Percentiles rank a stretch among this genome's conserved stretches.
phyloP scores from a whole-genome alignment of 75 land plant genomes.

The Larix kaempferi region DNA sequence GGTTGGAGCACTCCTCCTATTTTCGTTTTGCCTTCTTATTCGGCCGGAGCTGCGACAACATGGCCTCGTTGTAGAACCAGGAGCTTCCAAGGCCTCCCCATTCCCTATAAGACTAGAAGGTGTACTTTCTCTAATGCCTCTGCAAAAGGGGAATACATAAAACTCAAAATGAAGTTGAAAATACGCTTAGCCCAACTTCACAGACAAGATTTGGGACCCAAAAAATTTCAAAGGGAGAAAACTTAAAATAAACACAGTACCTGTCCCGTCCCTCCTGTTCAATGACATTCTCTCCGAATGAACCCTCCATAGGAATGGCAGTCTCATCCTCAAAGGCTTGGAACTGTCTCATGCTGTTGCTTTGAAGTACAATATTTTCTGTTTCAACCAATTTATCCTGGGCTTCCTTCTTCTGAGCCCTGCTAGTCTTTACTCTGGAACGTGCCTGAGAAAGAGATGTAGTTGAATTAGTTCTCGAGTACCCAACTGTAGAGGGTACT shows the following conservation, averaged over 20 bases:
- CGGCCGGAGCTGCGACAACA: neutral
- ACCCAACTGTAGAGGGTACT: neutral
- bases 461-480: neutral
- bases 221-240: no score
- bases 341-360: neutral
- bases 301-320: constrained; percentile 23
- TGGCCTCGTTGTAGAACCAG: constrained; percentile 41
- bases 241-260: constrained; percentile 5
- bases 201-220: no score
- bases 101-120: constrained; percentile 45
- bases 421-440: neutral
- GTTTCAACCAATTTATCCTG: neutral
- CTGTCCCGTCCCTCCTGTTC: constrained; percentile 36
- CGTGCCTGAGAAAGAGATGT: constrained; percentile 9
- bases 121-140: constrained; percentile 50
- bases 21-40: constrained; percentile 4
- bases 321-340: constrained; percentile 9
- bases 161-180: neutral
- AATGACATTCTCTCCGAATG: constrained; percentile 42
- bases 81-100: constrained; percentile 32
- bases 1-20: constrained; percentile 28
- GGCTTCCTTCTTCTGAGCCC: constrained; percentile 6
- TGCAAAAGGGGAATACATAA: neutral
- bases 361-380: neutral
- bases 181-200: neutral